phyloP scores from a whole-genome alignment of 768 basidiomycete genomes.

The Tylopilus felleus region DNA sequence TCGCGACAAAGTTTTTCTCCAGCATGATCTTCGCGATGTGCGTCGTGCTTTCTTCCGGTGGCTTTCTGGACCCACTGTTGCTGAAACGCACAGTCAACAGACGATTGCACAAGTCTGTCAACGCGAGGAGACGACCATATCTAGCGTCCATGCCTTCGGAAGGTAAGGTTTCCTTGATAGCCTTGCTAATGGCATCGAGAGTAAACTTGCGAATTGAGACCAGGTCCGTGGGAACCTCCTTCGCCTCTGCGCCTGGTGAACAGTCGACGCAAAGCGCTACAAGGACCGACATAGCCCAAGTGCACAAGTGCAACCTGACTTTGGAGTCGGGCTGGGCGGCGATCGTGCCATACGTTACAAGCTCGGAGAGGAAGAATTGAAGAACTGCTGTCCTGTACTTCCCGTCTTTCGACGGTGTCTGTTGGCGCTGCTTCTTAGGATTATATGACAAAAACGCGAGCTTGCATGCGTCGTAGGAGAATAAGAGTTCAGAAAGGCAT shows the following conservation, averaged over 20 bases:
- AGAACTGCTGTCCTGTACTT: slow-evolving; percentile 67
- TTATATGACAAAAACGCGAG: slow-evolving; percentile 78
- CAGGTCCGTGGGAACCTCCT: slow-evolving; percentile 75
- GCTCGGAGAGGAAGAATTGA: slow-evolving; percentile 77
- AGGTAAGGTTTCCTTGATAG: slow-evolving; percentile 73
- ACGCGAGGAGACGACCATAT: slow-evolving; percentile 85
- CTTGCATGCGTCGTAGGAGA: slow-evolving; percentile 93
- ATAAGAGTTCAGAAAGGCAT: slow-evolving; percentile 84
- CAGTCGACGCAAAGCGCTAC: slow-evolving; percentile 93
- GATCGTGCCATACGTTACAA: slow-evolving; percentile 75
- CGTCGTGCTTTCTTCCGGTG: slow-evolving; percentile 70
- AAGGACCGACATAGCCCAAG: slow-evolving; percentile 86
- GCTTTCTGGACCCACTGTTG: slow-evolving; percentile 45
- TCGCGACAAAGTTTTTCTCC: slow-evolving; percentile 93
- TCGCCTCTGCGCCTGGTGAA: slow-evolving; percentile 57
- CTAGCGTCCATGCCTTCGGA: slow-evolving; percentile 64
- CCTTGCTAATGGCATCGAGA: slow-evolving; percentile 81
- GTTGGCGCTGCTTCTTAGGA: slow-evolving; percentile 52
- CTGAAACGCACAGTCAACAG: slow-evolving; percentile 79
- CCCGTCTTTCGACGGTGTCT: slow-evolving; percentile 64
- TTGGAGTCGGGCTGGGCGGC: slow-evolving; percentile 56
- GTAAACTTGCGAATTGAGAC: slow-evolving; percentile 91
- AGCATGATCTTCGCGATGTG: slow-evolving; percentile 98
- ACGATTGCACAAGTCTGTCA: slow-evolving; percentile 85
- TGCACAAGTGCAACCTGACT: slow-evolving; percentile 61